These are phyloP conservation scores for Phytophthora sojae DNA, from an alignment of 352 stramenopile species.

Conservation along the genomic window DNA sequence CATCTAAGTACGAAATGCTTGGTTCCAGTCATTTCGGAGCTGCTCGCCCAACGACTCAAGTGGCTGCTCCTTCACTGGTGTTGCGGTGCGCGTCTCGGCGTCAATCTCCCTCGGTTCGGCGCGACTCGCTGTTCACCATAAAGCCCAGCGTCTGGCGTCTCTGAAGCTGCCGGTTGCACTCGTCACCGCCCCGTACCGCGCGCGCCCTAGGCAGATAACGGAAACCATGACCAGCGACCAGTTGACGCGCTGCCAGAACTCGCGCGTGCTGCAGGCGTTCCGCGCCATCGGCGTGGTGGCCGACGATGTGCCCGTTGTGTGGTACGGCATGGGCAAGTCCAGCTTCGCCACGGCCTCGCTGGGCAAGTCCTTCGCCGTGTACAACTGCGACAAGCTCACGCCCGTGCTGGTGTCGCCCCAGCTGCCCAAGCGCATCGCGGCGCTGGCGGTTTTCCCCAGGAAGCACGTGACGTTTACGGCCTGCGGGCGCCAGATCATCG, in stretches of 20 bases:
- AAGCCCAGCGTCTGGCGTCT: conserved; percentile 11
- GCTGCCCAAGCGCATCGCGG: conserved; percentile 79
- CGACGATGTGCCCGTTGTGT: conserved; percentile 88
- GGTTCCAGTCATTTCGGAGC: conserved; percentile 68
- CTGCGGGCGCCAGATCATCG: conserved; percentile 71
- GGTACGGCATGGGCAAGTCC: conserved; percentile 88
- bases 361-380: conserved; percentile 92
- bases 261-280: conserved; percentile 87
- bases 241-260: conserved; percentile 69
- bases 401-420: conserved; percentile 86
- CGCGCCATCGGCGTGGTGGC: conserved; percentile 91
- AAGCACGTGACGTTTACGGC: conserved; percentile 84
- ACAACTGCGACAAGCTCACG: conserved; percentile 91
- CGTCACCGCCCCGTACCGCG: background rate
- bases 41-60: conserved; percentile 16
- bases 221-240: conserved; percentile 38
- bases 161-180: conserved; percentile 16
- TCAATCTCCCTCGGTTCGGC: conserved; percentile 10
- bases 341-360: conserved; percentile 91
- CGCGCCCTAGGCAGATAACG: conserved; percentile 8
- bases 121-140: conserved; percentile 1
- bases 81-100: conserved; percentile 9
- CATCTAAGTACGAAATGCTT: conserved; percentile 38
- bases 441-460: conserved; percentile 66
- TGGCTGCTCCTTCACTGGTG: conserved; percentile 2